Base-by-base conservation (phyloP, 2,329 filamentous ascomycete species). In the Cladosporium phlei region DNA sequence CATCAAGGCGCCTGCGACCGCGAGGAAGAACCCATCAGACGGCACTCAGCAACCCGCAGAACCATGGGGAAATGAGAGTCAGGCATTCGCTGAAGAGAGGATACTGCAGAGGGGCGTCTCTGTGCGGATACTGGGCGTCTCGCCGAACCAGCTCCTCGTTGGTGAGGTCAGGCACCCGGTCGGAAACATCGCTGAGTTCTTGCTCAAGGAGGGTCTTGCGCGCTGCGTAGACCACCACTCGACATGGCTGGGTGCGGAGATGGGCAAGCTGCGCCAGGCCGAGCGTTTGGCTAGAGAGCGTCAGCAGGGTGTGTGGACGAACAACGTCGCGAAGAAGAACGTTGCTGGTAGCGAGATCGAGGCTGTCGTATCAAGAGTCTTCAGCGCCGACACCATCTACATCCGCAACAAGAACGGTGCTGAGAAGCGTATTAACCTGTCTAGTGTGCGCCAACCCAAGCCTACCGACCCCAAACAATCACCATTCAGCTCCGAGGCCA, bases 181-280 rank as follows among this genome's bases (percentile, higher is more conserved):
- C 19, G 93, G 93, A 53, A 95, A 89, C 68, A 95, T 98, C 65
- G 88, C 90, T 52, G 88, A 87, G 55, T 94, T 95, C 67, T 69
- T 98, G 33, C 80, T 98, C 34, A 82, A 91, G 59, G 87, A 89
- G 44, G 93, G 93, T 58, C 76, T 97, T 47, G 93, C 91, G 30
- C 80, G 88, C 60, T 97, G 91, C 73, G 89, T 90, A 54, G 93
- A 98, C 68, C 90, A 93, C 69, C 93, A 98, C 72, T 95, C 91
- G 1, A 94, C 89, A 29, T 76, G 96, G 71, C 79, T 98, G 9
- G 93, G 93, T 34, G 73, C 80, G 39, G 87, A 91, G 59, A 98
- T 98, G 93, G 83, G 85, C 32, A 67, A 78, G 48, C 80, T 97
- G 48, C 82, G 93, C 53, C 80, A 86, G 54, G 90, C 93, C 1